Base-by-base conservation (phyloP, 805 yeast genomes). In the Saccharomycopsis babjevae region DNA sequence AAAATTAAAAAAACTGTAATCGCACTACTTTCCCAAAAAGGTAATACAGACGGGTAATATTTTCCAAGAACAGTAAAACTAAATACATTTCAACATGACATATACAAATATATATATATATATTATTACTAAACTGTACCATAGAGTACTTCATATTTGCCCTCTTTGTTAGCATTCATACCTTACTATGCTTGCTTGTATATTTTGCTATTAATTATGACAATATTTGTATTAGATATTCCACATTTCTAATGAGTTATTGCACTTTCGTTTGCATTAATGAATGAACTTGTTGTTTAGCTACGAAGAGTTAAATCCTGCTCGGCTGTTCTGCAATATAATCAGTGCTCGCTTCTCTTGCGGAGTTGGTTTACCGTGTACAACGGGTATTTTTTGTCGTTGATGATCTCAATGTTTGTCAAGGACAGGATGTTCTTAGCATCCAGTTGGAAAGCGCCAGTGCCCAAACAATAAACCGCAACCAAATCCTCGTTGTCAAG, bases 341-440 rank as follows among this genome's bases (percentile, higher is more conserved):
- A 78, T 70, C 70, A 83, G 69, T 83, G 85, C 66, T 84, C 88
- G 69, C 87, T 80, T 72, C 88, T 78, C 71, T 84, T 84, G 68
- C 88, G 80, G 64, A 84, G 73, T 52, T 79, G 75, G 61, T 77
- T 76, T 40, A 79, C 74, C 43, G 77, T 76, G 68, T 82, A 83
- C 63, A 84, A 76, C 16, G 88, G 86, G 65, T 81, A 74, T 1
- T 77, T 78, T 1, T 70, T 69, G 20, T 73, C 71, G 10, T 72
- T 66, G 4, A 68, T 69, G 3, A 73, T 74, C 1, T 75, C 72
- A 50, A 75, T 73, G 4, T 71, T 67, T 62, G 74, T 77, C 6
- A 64, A 58, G 1, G 18, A 55, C 5, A 70, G 60, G 7, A 75
- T 68, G n/a, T 60, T 54, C 18, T 42, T 13, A 1, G 50, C 15